Evolutionary conservation across 176 grass and related monocot genomes (phyloP).

Genomic region (Aegilops bicornis): DNA sequence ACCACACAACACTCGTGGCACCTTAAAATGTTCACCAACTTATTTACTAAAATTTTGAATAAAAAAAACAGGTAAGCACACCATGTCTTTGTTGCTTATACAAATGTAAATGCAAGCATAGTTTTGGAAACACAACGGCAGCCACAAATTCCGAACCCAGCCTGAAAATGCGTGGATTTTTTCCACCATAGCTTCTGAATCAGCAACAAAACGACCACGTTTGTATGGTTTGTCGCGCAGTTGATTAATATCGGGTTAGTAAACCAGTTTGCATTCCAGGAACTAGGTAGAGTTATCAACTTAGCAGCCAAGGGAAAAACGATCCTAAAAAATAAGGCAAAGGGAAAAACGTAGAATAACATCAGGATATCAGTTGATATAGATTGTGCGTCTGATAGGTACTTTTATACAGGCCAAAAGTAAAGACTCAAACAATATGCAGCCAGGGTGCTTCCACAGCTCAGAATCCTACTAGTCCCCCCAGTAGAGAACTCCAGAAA

Average conservation of each 20-base stretch:
- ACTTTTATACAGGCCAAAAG: not conserved
- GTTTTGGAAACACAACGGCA: not conserved
- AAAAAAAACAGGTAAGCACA: too few relatives aligned
- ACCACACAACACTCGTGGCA: too few relatives aligned
- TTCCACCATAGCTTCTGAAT: not conserved
- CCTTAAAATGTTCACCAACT: too few relatives aligned
- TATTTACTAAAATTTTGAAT: too few relatives aligned
- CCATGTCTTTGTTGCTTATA: too few relatives aligned
- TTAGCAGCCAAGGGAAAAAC: not conserved
- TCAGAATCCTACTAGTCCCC: too few relatives aligned
- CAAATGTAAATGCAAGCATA: not conserved
- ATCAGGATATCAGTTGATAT: not conserved
- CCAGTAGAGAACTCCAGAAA: not conserved
- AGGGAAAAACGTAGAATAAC: not conserved
- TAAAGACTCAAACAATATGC: not conserved
- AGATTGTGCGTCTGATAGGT: not conserved
- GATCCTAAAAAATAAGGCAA: not conserved
- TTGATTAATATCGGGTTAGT: not conserved
- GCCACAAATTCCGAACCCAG: not conserved
- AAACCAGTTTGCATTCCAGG: not conserved
- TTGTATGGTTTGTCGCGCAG: too few relatives aligned
- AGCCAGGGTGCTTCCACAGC: not conserved
- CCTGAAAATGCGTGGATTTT: not conserved
- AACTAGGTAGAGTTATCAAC: not conserved
- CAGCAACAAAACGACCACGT: not conserved